Conservation (phyloP, 768 basidiomycete species). For the Imleria badia region DNA sequence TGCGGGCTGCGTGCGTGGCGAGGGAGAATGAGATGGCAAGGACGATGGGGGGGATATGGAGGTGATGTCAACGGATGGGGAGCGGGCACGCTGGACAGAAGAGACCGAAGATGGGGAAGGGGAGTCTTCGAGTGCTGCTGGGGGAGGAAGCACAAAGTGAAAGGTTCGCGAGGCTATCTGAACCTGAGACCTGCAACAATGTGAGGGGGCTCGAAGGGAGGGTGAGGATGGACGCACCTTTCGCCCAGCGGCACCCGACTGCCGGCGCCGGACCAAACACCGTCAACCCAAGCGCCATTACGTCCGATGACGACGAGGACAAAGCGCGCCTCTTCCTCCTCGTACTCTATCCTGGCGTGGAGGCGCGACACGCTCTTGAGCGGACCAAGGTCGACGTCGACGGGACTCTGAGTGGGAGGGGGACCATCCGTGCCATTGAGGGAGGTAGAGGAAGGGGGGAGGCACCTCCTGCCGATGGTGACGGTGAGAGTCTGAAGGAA, state of each 20-base stretch:
- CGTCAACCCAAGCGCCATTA: slow-evolving; percentile 98
- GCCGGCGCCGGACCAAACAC: slow-evolving; percentile 90
- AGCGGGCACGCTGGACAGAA: slow-evolving; percentile 65
- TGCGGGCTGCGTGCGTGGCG: slow-evolving; percentile 47
- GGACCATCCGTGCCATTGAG: slow-evolving; percentile 47
- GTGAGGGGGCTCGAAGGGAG: slow-evolving; percentile 7
- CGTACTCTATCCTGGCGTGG: slow-evolving; percentile 94
- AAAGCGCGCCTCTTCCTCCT: slow-evolving; percentile 86
- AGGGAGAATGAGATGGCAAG: slow-evolving; percentile 72
- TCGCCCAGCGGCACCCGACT: slow-evolving; percentile 83
- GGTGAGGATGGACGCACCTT: slow-evolving; percentile 49
- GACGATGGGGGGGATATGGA: slow-evolving; percentile 83
- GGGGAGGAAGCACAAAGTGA: slow-evolving; percentile 93
- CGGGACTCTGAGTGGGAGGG: slow-evolving; percentile 37
- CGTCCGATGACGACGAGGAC: slow-evolving; percentile 90
- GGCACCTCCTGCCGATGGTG: slow-evolving; percentile 89
- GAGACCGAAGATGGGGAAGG: slow-evolving; percentile 78
- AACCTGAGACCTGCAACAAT: slow-evolving; percentile 73
- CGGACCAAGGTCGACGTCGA: slow-evolving; percentile 91
- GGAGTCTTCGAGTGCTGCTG: slow-evolving; percentile 74
- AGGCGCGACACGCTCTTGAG: slow-evolving; percentile 97
- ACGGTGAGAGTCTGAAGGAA: slow-evolving; percentile 95
- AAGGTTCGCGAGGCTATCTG: slow-evolving; percentile 98
- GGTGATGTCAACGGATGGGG: slow-evolving; percentile 80
- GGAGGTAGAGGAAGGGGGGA: slow-evolving; percentile 56